A percentile compares a stretch with the other conserved stretches of the same genome.
Evolutionary conservation across 2,329 filamentous ascomycete genomes (phyloP).

Genomic region (Chalaropsis ovoidea): DNA sequence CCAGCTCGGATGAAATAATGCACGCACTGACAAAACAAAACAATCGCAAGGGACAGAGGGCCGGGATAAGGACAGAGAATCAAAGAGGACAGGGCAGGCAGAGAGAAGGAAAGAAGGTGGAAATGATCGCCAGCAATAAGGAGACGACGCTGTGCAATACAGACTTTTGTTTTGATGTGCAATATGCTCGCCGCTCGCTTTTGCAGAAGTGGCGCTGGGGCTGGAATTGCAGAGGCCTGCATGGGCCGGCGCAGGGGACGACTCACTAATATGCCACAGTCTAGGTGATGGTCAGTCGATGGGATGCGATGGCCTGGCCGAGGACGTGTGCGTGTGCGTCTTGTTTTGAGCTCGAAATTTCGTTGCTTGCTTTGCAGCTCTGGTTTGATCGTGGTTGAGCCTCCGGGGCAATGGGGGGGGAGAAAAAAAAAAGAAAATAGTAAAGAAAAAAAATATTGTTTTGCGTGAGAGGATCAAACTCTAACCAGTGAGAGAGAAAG

Average conservation of each 20-base stretch:
- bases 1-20: constrained; percentile 10
- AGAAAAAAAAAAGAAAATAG: background rate
- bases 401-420: background rate
- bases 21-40: constrained; percentile 6
- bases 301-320: background rate
- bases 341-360: background rate
- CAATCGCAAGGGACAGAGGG: constrained; percentile 1
- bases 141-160: background rate
- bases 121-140: constrained; percentile 10
- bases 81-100: background rate
- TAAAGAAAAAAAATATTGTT: background rate
- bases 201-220: constrained; percentile 6
- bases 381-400: background rate
- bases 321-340: too few species aligned
- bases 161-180: constrained; percentile 12
- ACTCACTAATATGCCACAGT: constrained; percentile 12
- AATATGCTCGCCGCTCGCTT: background rate
- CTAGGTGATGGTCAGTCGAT: constrained; percentile 2
- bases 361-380: background rate
- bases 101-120: background rate
- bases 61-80: background rate
- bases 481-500: background rate
- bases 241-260: background rate
- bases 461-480: background rate
- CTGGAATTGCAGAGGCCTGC: constrained; percentile 1